Evolutionary conservation across 83 land plant species (phyloP), one percentile per base, ranked within the genome.

Genomic region (Larix sibirica): DNA sequence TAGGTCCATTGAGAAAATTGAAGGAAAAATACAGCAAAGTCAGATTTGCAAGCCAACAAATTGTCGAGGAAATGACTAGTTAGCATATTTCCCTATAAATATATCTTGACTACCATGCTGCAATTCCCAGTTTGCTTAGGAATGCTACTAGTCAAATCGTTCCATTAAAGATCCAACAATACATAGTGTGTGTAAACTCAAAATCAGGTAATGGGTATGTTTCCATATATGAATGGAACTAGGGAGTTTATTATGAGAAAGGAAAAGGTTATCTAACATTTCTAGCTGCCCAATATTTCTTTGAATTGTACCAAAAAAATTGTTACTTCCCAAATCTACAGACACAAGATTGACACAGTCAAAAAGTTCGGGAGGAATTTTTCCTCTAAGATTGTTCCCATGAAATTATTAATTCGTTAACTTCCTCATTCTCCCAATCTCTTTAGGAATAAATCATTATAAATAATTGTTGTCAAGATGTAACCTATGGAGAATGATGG

Each of bases 101-200:
- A 58, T 13, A 91, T 68, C 64, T 91, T 83, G 12, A 87, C 89
- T 61, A 86, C 80, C n/a, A 88, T 86, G 0, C 20, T 69, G 74
- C 95, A 93, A 33, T 86, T 62, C 5, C 87, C 90, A 18, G 89
- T 84, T 24, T 64, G 54, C 36, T 47, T 54, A n/a, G 94, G 92
- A 47, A 91, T 91, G 54, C 18, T n/a, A 47, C 98, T 96, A 13
- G 68, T 80, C 24, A 95, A 80, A 4, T 70, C 68, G 83, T 94
- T 95, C 81, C 81, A 74, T 0, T 93, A 92, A n/a, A 95, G 85
- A 79, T 94, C 94, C 62, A 95, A 87, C 69, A 88, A 84, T 33
- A 94, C 94, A 85, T 86, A 86, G 61, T 93, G 95, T 93, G 95
- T 61, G 36, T 67, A 81, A 77, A 93, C 83, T 83, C 89, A 0